Conservation (phyloP, 1,284 basidiomycete genomes). For the Abortiporus biennis region DNA sequence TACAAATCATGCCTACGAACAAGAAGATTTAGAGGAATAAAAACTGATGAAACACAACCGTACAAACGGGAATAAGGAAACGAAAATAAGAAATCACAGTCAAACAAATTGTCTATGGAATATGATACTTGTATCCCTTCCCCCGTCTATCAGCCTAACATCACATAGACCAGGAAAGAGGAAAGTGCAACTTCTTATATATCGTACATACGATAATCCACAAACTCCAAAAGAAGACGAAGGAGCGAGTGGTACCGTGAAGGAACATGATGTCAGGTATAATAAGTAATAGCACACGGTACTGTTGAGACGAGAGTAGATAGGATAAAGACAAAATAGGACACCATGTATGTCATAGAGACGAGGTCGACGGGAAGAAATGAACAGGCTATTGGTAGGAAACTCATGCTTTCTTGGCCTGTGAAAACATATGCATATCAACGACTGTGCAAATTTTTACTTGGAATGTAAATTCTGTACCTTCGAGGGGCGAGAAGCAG, state of each 20-base stretch:
- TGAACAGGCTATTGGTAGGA: background rate
- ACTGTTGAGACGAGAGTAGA: background rate
- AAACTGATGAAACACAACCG: no score
- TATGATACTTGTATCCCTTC: no score
- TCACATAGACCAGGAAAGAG: no score
- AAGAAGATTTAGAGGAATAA: no score
- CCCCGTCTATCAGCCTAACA: no score
- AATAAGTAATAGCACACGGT: slow-evolving; percentile 6
- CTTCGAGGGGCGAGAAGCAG: slow-evolving; percentile 15
- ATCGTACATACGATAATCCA: slow-evolving; percentile 3
- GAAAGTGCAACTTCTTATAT: slow-evolving; percentile 5
- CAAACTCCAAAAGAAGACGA: background rate
- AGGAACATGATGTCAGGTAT: background rate
- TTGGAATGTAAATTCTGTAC: no score
- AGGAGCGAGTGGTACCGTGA: background rate
- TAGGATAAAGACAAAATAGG: slow-evolving; percentile 1
- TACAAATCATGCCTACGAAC: no score
- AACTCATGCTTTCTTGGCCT: slow-evolving; percentile 24
- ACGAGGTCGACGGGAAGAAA: background rate
- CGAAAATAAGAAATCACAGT: no score
- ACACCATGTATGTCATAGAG: background rate
- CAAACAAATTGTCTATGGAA: no score
- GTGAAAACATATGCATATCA: background rate
- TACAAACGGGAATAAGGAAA: no score
- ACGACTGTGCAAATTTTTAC: no score